A percentile compares a stretch with the other conserved stretches of the same genome.
phyloP scores from a whole-genome alignment of 768 basidiomycete genomes.

The Suillus decipiens region DNA sequence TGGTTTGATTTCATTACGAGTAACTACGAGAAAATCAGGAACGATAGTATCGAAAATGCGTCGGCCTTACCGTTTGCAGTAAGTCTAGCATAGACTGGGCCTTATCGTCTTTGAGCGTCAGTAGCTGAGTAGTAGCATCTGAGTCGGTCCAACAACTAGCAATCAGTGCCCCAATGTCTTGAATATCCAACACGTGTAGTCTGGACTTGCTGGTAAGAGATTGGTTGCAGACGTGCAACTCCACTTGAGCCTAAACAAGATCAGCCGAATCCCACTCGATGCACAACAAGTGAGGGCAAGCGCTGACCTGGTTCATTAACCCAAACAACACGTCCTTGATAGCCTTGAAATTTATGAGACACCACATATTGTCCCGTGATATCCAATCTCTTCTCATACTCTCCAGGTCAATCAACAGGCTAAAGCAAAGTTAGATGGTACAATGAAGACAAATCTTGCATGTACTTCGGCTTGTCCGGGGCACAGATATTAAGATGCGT shows the following conservation, averaged over 20 bases:
- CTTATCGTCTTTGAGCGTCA: conserved; percentile 21
- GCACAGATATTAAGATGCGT: conserved; percentile 28
- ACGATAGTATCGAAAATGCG: neutral
- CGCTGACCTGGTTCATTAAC: conserved; percentile 16
- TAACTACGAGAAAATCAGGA: conserved; percentile 15
- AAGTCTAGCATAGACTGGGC: conserved; percentile 31
- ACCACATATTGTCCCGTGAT: conserved; percentile 24
- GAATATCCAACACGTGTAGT: conserved; percentile 26
- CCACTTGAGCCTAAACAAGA: conserved; percentile 18
- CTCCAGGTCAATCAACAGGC: conserved; percentile 21
- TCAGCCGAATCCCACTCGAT: conserved; percentile 3
- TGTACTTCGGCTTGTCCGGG: conserved; percentile 19
- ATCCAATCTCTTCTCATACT: conserved; percentile 22
- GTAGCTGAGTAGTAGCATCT: conserved; percentile 15
- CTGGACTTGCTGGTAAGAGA: conserved; percentile 13
- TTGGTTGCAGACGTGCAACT: conserved; percentile 24
- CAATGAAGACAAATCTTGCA: neutral
- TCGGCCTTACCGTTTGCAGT: conserved; percentile 22
- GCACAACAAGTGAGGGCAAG: conserved; percentile 8
- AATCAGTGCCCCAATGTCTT: conserved; percentile 24
- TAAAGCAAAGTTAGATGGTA: conserved; percentile 9
- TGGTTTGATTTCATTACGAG: conserved; percentile 25
- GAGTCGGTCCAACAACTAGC: conserved; percentile 23
- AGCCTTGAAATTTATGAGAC: conserved; percentile 22
- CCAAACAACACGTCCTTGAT: conserved; percentile 18